Evolutionary conservation across 495 filamentous ascomycete species (phyloP).

Genomic region (Podospora pseudocomata): DNA sequence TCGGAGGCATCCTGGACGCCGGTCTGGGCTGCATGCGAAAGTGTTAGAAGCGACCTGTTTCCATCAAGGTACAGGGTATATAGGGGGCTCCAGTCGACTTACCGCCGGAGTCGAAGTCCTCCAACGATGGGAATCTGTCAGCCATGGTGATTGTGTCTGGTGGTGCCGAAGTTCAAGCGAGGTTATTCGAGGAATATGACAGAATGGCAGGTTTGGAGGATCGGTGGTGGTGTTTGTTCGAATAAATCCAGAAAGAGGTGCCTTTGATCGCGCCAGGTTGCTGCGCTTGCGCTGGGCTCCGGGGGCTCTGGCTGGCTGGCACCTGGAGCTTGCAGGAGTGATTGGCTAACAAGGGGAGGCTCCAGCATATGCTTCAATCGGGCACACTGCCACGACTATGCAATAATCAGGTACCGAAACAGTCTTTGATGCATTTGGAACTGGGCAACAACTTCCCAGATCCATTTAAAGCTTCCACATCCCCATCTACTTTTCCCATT

Average conservation of each 20-base stretch:
- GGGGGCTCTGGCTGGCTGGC: not conserved
- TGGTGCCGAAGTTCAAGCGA: not conserved
- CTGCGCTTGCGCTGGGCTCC: slow-evolving; percentile 9
- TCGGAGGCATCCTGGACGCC: slow-evolving; percentile 41
- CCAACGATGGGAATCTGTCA: slow-evolving; percentile 91
- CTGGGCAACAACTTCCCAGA: slow-evolving; percentile 19
- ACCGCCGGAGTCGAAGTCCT: slow-evolving; percentile 91
- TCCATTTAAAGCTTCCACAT: slow-evolving; percentile 12
- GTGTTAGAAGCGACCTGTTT: slow-evolving; percentile 28
- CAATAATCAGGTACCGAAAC: slow-evolving; percentile 8
- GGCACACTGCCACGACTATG: not conserved
- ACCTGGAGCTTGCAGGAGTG: slow-evolving; percentile 4
- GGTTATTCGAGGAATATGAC: not conserved
- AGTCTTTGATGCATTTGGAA: slow-evolving; percentile 16
- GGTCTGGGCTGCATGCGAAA: slow-evolving; percentile 37
- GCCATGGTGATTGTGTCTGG: slow-evolving; percentile 60
- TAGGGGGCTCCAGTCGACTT: slow-evolving; percentile 25
- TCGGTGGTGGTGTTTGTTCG: not conserved
- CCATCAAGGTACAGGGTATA: slow-evolving; percentile 9
- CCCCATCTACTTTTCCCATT: slow-evolving; percentile 12
- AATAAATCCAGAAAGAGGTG: slow-evolving; percentile 10
- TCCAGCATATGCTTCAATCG: slow-evolving; percentile 9
- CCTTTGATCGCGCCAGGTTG: slow-evolving; percentile 21
- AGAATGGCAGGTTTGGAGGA: not conserved
- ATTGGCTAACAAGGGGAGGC: slow-evolving; percentile 6